Base-by-base conservation (phyloP, 495 filamentous ascomycete genomes). In the Cenococcum geophilum region DNA sequence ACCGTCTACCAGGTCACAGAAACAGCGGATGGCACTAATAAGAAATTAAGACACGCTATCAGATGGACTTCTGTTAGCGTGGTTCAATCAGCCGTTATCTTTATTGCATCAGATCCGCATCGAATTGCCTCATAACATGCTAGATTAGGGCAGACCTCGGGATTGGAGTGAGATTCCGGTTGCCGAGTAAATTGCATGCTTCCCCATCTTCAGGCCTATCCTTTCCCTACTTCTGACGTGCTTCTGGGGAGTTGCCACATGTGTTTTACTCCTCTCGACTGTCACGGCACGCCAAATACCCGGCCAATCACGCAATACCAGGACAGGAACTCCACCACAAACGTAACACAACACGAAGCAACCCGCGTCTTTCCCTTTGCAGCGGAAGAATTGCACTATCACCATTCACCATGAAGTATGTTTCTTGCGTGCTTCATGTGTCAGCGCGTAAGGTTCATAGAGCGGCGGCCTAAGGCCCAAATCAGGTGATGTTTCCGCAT, bases 231-330 rank as follows among this genome's bases (percentile, higher is more conserved):
- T 27, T 32, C 18, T 52, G 18, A n/a, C 22, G 22, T 52, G 49
- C 18, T 52, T 52, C 49, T 32, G 25, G 21, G 8, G 11, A 45
- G 12, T 14, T 45, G 12, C 40, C 18, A 10, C 11, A 16, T 45
- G 40, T 4, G 4, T 45, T 45, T 18, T 45, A 18, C 40, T 45
- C 14, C 18, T 45, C 18, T 45, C 40, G 18, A 45, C 40, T 45
- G 40, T 45, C 40, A 3, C 55, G 59, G 61, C 60, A 52, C 50
- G 65, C 58, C 25, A 54, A 21, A 5, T n/a, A 52, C 61, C 65
- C 55, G 61, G 61, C 61, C 61, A 64, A 68, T 68, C 58, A 68
- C 65, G 65, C 65, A 60, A 68, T 68, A 32, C 27, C 27, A 32
- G 27, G 27, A 32, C 6, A 32, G 27, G 27, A 6, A 3, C 6